Evolutionary conservation across 2,329 filamentous ascomycete genomes (phyloP), one percentile per base, ranked within the genome.

Genomic region (Podosphaera leucotricha): DNA sequence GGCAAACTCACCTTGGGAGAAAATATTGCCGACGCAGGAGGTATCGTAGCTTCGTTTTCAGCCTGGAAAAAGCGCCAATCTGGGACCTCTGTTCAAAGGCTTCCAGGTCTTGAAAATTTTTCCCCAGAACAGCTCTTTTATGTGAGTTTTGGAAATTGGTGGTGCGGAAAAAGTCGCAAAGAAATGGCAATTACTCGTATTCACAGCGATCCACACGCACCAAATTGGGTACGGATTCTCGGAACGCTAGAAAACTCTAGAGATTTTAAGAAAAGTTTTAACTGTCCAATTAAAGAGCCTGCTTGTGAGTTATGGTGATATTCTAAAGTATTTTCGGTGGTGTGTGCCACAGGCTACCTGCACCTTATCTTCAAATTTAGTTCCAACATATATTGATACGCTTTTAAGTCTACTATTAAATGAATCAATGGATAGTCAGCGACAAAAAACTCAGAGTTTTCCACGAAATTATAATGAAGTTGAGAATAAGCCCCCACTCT

Each of bases 11-110:
- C 77, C 0, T 60, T 80, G 1, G 72, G 71, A 18, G 78, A 82
- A 60, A 81, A 81, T 54, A 76, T 82, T 53, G 76, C 77, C 1
- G 78, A 82, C 56, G 72, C 77, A 0, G 77, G 76, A 15, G 78
- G 77, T 13, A 55, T 82, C 0, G 65, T 67, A 6, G 71, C 75
- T 0, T 65, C 75, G 0, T 81, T 71, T 54, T 62, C 67, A 20
- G 75, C 76, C 0, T 83, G 77, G 77, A 69, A 74, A 55, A 69
- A 67, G 49, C 66, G 67, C 10, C 67, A 71, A 26, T 57, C 62
- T 2, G 60, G 66, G 33, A 65, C 63, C n/a, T 63, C 68, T 0
- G 41, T 22, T 15, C 53, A 64, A 53, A 56, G 65, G 35, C 64
- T 81, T 15, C 75, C 75, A 0, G 77, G 77, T 0, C 56, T 82